Percentiles rank a stretch among this genome's conserved stretches.
These are phyloP conservation scores for Sclerotinia nivalis DNA, from an alignment of 2,329 filamentous ascomycete species.

Conservation along the genomic window DNA sequence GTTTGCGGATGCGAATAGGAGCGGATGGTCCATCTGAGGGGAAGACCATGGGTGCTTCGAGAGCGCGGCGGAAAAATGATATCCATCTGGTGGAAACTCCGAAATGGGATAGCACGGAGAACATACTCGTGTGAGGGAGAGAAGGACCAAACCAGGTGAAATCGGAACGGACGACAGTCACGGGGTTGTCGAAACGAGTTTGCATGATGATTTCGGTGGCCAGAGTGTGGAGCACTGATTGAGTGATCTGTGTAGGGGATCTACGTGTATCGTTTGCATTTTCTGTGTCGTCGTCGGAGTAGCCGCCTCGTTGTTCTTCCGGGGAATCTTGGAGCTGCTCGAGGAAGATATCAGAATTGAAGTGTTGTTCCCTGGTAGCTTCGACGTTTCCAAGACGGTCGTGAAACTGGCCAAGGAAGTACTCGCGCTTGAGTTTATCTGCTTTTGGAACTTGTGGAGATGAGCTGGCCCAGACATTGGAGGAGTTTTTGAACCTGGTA, in stretches of 20 bases:
- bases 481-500: constrained; percentile 21
- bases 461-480: constrained; percentile 28
- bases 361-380: constrained; percentile 46
- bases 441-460: constrained; percentile 40
- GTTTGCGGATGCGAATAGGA: constrained; percentile 48
- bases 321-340: constrained; percentile 51
- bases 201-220: constrained; percentile 53
- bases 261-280: constrained; percentile 41
- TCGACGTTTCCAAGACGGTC: constrained; percentile 37
- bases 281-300: constrained; percentile 29
- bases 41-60: constrained; percentile 61
- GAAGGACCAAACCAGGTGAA: constrained; percentile 60
- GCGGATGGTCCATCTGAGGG: constrained; percentile 51
- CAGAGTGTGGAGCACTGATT: constrained; percentile 56
- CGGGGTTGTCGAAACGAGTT: constrained; percentile 46
- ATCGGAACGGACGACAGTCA: constrained; percentile 56
- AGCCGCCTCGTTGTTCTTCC: constrained; percentile 37
- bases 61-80: constrained; percentile 58
- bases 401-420: constrained; percentile 45
- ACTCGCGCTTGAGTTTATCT: constrained; percentile 42
- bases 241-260: constrained; percentile 52
- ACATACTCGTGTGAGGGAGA: constrained; percentile 59
- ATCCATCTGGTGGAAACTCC: constrained; percentile 59
- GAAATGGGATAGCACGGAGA: constrained; percentile 58
- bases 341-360: constrained; percentile 53